Percentiles rank a stretch among this genome's conserved stretches.
Conservation (phyloP, 306 rosid species). For the Quercus aquifolioides region DNA sequence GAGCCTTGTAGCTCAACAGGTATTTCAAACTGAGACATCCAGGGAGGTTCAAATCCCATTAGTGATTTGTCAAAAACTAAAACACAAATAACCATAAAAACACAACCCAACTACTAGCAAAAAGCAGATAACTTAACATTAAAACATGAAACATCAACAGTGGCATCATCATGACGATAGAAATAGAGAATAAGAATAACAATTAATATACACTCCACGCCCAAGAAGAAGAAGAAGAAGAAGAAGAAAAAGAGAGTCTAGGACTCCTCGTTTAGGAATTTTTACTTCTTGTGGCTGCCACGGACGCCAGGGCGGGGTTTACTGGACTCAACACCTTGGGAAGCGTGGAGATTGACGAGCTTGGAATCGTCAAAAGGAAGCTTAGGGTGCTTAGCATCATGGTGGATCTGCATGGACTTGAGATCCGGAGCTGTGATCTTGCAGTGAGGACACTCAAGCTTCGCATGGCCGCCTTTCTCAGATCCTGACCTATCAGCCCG, state of each 20-base stretch:
- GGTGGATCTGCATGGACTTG: conserved; percentile 96
- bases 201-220: too few relatives aligned
- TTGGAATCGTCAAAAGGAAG: conserved; percentile 68
- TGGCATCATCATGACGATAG: too few relatives aligned
- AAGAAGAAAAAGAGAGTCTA: not conserved
- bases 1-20: too few relatives aligned
- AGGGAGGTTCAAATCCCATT: too few relatives aligned
- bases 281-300: conserved; percentile 80
- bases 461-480: conserved; percentile 93
- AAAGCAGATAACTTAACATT: too few relatives aligned
- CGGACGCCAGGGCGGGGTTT: conserved; percentile 81
- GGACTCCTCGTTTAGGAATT: not conserved
- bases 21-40: too few relatives aligned
- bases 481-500: conserved; percentile 57
- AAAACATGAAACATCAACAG: too few relatives aligned
- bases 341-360: conserved; percentile 54
- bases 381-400: conserved; percentile 86
- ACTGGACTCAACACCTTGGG: not conserved
- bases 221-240: too few relatives aligned
- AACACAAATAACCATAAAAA: not conserved
- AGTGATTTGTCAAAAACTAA: too few relatives aligned
- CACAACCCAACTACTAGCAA: too few relatives aligned
- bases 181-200: too few relatives aligned
- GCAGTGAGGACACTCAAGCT: conserved; percentile 96
- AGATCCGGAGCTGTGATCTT: conserved; percentile 82